Conservation (phyloP, 331 rosid genomes). For the Pyrus hybrid region DNA sequence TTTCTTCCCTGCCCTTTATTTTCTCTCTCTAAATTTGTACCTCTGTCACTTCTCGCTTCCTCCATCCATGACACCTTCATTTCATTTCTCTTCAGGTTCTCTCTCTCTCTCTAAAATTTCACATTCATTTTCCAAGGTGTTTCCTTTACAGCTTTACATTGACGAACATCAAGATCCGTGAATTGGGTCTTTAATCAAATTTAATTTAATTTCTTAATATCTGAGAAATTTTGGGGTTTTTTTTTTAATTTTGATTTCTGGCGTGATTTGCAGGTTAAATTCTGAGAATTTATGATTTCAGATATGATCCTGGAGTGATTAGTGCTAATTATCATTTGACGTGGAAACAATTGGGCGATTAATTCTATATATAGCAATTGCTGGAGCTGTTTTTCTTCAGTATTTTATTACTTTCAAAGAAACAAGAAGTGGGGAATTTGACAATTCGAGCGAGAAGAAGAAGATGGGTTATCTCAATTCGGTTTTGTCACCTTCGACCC, state of each 20-base stretch:
- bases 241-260: neutral
- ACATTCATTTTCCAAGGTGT: neutral
- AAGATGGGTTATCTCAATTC: conserved; percentile 84
- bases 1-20: conserved; percentile 3
- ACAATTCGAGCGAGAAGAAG: conserved; percentile 22
- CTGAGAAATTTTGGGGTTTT: neutral
- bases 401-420: conserved; percentile 27
- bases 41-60: neutral
- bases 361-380: conserved; percentile 8
- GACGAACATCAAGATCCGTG: conserved; percentile 18
- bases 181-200: neutral
- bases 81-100: conserved; percentile 24
- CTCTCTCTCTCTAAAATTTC: neutral
- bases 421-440: conserved; percentile 24
- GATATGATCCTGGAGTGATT: conserved; percentile 19
- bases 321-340: conserved; percentile 15
- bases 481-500: conserved; percentile 61
- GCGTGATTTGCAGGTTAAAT: conserved; percentile 34
- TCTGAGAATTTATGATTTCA: conserved; percentile 7
- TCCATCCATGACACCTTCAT: conserved; percentile 21
- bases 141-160: neutral
- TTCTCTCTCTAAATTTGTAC: conserved; percentile 12
- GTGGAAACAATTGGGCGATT: conserved; percentile 23
- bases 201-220: neutral
- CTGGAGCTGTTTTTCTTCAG: conserved; percentile 18